These are phyloP conservation scores for Naumovozyma castellii DNA, from an alignment of 805 yeast species.

Conservation along the genomic window DNA sequence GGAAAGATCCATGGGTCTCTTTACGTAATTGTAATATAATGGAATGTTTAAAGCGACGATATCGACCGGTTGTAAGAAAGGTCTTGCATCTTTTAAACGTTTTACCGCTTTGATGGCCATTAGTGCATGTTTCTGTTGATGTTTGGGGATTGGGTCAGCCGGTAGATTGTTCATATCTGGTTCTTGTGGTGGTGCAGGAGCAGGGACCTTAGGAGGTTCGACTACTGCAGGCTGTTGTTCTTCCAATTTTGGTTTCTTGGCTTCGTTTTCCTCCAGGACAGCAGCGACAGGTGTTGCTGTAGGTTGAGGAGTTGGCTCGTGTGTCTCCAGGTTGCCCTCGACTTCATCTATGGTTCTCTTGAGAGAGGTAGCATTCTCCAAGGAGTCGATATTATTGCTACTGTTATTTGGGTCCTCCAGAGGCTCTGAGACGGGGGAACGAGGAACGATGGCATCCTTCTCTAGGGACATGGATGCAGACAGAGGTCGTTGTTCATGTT, in stretches of 20 bases:
- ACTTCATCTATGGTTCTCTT: background rate
- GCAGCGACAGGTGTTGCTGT: background rate
- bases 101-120: constrained; percentile 79
- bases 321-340: background rate
- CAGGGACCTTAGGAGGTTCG: constrained; percentile 36
- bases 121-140: constrained; percentile 72
- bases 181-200: constrained; percentile 65
- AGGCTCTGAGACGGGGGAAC: background rate
- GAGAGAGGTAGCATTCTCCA: background rate
- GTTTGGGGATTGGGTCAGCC: constrained; percentile 59
- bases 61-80: constrained; percentile 86
- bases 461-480: background rate
- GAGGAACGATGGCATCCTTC: background rate
- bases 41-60: constrained; percentile 83
- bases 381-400: background rate
- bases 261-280: background rate
- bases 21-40: constrained; percentile 72
- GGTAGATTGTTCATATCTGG: constrained; percentile 68
- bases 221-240: background rate
- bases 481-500: background rate
- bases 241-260: background rate
- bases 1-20: constrained; percentile 86
- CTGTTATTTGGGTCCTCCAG: background rate
- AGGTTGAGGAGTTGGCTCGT: background rate
- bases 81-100: constrained; percentile 84